Conservation (phyloP, 2,329 filamentous ascomycete genomes). For the Fusarium sp. region DNA sequence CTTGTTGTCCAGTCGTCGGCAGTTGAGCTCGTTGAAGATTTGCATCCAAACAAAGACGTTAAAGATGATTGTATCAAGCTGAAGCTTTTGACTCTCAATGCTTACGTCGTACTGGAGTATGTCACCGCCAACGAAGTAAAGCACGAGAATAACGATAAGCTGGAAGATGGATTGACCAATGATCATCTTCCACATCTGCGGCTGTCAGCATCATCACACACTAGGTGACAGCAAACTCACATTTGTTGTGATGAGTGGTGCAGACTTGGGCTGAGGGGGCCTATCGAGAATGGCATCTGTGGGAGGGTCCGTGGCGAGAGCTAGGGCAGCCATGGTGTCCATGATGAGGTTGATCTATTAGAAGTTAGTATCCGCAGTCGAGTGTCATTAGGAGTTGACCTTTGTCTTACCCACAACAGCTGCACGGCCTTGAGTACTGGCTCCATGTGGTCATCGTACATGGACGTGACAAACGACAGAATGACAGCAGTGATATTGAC, state of each 20-base stretch:
- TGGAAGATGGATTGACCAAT: slow-evolving; percentile 92
- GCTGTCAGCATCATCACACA: not conserved
- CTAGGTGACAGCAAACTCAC: not conserved
- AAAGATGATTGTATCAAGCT: slow-evolving; percentile 87
- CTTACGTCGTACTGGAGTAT: slow-evolving; percentile 41
- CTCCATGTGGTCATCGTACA: slow-evolving; percentile 73
- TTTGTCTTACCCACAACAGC: slow-evolving; percentile 80
- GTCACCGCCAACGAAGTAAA: slow-evolving; percentile 78
- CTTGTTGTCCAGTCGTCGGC: slow-evolving; percentile 90
- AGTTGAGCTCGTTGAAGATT: slow-evolving; percentile 83
- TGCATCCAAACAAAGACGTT: slow-evolving; percentile 99
- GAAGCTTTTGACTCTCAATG: slow-evolving; percentile 57
- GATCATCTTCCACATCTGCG: slow-evolving; percentile 97
- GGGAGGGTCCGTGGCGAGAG: slow-evolving; percentile 88
- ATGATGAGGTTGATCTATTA: slow-evolving; percentile 80
- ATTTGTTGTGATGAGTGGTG: slow-evolving; percentile 79
- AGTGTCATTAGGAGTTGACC: rapidly evolving
- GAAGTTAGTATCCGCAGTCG: rapidly evolving
- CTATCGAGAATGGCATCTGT: slow-evolving; percentile 82
- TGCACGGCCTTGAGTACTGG: slow-evolving; percentile 92
- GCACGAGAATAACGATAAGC: slow-evolving; percentile 79
- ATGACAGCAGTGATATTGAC: slow-evolving; percentile 93
- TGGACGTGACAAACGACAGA: slow-evolving; percentile 87
- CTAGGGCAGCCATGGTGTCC: slow-evolving; percentile 92
- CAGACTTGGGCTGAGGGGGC: slow-evolving; percentile 69